Evolutionary conservation across 768 basidiomycete genomes (phyloP).

Genomic region (Dendrothele bispora): DNA sequence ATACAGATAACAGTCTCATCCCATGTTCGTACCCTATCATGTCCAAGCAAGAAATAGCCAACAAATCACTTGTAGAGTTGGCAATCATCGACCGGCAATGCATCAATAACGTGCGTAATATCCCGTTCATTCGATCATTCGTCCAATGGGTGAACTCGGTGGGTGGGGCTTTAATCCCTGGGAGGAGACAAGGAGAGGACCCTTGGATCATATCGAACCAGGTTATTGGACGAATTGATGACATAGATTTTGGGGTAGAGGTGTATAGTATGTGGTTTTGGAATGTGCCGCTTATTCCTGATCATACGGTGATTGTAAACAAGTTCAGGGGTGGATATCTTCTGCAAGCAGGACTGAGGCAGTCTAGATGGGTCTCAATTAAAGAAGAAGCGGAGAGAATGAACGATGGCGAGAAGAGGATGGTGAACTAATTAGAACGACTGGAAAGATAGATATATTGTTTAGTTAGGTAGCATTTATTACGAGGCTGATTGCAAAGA

Average conservation of each 20-base stretch:
- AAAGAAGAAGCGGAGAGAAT: no score
- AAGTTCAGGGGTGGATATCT: constrained; percentile 3
- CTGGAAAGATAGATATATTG: no score
- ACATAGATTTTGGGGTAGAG: constrained; percentile 1
- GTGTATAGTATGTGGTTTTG: neutral
- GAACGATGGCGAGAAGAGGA: no score
- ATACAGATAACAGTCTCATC: constrained; percentile 6
- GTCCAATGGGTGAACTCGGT: constrained; percentile 5
- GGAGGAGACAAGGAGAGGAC: neutral
- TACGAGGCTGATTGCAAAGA: no score
- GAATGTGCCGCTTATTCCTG: constrained; percentile 1
- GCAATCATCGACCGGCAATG: constrained; percentile 3
- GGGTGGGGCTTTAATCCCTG: constrained; percentile 1
- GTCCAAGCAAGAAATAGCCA: constrained; percentile 3
- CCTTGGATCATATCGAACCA: constrained; percentile 5
- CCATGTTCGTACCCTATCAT: constrained; percentile 2
- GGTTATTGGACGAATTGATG: constrained; percentile 3
- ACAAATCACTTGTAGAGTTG: constrained; percentile 3
- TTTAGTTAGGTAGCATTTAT: no score
- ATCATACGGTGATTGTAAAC: constrained; percentile 2
- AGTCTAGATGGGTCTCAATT: no score
- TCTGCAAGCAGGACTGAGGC: no score
- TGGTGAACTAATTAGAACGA: no score
- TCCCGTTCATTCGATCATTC: constrained; percentile 2
- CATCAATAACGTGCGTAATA: constrained; percentile 2